phyloP scores from a whole-genome alignment of 1,284 basidiomycete genomes.

The Rhizoctonia solani region DNA sequence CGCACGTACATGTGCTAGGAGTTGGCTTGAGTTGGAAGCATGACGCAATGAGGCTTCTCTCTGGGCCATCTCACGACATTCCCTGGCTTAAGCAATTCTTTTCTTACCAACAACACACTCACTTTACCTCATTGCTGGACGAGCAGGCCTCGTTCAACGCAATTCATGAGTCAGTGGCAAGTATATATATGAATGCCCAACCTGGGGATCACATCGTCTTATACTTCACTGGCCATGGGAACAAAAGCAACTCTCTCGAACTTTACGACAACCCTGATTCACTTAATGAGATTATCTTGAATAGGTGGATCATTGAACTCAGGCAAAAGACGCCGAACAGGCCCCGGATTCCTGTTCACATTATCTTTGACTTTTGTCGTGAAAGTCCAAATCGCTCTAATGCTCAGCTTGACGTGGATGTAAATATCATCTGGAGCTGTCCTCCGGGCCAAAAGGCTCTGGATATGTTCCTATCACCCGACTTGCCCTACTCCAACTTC shows the following conservation, averaged over 20 bases:
- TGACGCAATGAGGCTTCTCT: neutral
- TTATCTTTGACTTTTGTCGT: constrained; percentile 22
- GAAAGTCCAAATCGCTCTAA: neutral
- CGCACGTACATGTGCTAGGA: neutral
- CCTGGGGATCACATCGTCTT: neutral
- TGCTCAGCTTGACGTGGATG: neutral
- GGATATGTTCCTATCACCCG: neutral
- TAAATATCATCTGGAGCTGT: constrained; percentile 10
- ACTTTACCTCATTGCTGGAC: neutral
- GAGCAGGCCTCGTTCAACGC: neutral
- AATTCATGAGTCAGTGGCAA: neutral
- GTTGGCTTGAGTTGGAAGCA: neutral
- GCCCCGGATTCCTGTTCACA: neutral
- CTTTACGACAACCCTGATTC: neutral
- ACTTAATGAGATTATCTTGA: neutral
- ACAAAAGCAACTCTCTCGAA: neutral
- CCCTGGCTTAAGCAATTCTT: neutral
- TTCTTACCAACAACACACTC: neutral
- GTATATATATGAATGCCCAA: neutral
- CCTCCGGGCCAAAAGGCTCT: neutral
- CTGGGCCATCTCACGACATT: constrained; percentile 2
- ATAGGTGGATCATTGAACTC: neutral
- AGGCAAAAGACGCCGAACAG: neutral
- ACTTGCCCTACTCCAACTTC: neutral
- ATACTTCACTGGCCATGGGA: constrained; percentile 12